A percentile compares a stretch with the other conserved stretches of the same genome.
These are phyloP conservation scores for Multifurca ochricompacta DNA, from an alignment of 768 basidiomycete species.

Conservation along the genomic window DNA sequence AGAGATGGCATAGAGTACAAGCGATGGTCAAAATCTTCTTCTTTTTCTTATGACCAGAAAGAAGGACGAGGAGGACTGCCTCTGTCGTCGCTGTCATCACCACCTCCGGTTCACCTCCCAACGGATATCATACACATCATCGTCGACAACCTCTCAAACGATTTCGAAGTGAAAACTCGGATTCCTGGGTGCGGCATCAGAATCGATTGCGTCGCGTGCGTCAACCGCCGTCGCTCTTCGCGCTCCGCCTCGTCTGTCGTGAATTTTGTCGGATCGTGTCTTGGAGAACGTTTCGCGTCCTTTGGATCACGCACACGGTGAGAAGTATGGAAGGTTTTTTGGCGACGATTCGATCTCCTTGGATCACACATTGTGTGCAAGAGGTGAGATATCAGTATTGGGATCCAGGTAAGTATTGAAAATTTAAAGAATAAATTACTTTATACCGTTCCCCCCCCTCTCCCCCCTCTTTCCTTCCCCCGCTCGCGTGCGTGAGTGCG, in stretches of 20 bases:
- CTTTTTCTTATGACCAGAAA: too few species aligned
- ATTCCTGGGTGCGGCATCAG: not conserved
- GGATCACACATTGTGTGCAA: constrained; percentile 1
- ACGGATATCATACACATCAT: constrained; percentile 6
- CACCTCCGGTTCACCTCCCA: not conserved
- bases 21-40: too few species aligned
- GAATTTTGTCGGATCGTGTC: constrained; percentile 4
- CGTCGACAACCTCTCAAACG: not conserved
- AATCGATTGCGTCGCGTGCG: not conserved
- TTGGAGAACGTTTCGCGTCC: constrained; percentile 2
- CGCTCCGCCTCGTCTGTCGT: constrained; percentile 4
- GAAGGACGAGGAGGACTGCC: not conserved
- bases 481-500: too few species aligned
- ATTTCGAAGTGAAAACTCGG: constrained; percentile 1
- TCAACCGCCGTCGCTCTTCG: constrained; percentile 1
- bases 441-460: too few species aligned
- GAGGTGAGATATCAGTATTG: constrained; percentile 10
- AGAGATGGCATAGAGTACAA: too few species aligned
- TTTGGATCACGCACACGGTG: constrained; percentile 8
- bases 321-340: constrained; percentile 6
- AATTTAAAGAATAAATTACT: too few species aligned
- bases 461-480: not conserved
- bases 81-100: not conserved
- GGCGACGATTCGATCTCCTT: not conserved
- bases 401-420: constrained; percentile 14